Percentiles rank a stretch among this genome's conserved stretches.
These are phyloP conservation scores for Ogataea glucozyma DNA, from an alignment of 805 yeast genomes.

Conservation along the genomic window DNA sequence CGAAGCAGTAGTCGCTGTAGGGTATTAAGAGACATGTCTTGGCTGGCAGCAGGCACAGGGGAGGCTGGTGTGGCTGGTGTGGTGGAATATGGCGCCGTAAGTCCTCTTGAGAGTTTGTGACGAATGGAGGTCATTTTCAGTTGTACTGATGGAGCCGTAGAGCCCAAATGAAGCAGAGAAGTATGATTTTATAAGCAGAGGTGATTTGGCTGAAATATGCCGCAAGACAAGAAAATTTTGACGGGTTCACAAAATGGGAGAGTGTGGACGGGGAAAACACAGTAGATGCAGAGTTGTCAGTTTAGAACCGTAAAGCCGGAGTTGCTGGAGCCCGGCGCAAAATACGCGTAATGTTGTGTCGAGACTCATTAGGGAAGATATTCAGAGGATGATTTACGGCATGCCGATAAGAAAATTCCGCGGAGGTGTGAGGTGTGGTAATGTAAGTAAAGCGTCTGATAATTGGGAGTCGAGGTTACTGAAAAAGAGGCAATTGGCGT, in stretches of 20 bases:
- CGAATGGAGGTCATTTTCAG: background rate
- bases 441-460: no score
- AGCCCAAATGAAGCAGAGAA: no score
- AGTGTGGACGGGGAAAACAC: no score
- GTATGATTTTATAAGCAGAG: no score
- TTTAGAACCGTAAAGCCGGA: no score
- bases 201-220: background rate
- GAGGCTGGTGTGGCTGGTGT: background rate
- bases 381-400: conserved; percentile 1
- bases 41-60: background rate
- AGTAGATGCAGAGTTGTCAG: no score
- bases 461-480: no score
- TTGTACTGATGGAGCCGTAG: no score
- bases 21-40: background rate
- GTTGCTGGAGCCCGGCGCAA: background rate
- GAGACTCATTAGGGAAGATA: background rate
- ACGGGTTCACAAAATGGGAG: no score
- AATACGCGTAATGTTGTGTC: background rate
- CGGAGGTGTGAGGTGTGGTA: conserved; percentile 9
- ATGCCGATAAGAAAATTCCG: conserved; percentile 6
- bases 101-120: no score
- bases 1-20: background rate
- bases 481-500: no score
- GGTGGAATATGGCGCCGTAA: background rate
- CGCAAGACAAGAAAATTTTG: no score